phyloP scores from a whole-genome alignment of 495 filamentous ascomycete species.

The Trichoderma virens region DNA sequence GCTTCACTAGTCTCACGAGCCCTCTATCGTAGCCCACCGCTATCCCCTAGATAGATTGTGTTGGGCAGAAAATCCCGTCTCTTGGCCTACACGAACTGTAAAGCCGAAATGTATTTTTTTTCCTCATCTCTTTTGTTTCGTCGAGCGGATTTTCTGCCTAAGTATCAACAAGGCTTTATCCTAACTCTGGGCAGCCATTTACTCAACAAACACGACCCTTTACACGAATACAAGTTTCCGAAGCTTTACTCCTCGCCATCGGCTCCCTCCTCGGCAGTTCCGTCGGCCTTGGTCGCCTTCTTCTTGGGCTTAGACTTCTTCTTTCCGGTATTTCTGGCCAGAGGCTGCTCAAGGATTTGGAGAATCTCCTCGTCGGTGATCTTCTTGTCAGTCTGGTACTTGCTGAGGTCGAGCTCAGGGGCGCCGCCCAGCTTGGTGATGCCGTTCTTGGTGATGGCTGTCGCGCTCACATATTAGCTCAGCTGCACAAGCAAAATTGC shows the following conservation, averaged over 20 bases:
- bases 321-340: constrained; percentile 64
- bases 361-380: constrained; percentile 92
- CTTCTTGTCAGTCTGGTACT: constrained; percentile 92
- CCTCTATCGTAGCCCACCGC: neutral
- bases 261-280: constrained; percentile 23
- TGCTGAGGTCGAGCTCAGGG: constrained; percentile 60
- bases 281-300: constrained; percentile 57
- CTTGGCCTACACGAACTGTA: neutral
- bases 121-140: neutral
- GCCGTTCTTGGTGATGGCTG: constrained; percentile 97
- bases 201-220: neutral
- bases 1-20: constrained; percentile 4
- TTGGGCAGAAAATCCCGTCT: neutral
- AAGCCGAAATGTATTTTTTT: neutral
- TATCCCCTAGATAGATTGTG: neutral
- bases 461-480: neutral
- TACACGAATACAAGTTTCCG: neutral
- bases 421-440: constrained; percentile 75
- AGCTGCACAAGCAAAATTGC: neutral
- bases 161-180: neutral
- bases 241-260: constrained; percentile 18
- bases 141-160: constrained; percentile 2
- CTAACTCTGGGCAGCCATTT: neutral
- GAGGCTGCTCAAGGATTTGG: constrained; percentile 80
- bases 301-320: constrained; percentile 91